Conservation (phyloP, 2,329 filamentous ascomycete species). For the Pseudogymnoascus pannorum region DNA sequence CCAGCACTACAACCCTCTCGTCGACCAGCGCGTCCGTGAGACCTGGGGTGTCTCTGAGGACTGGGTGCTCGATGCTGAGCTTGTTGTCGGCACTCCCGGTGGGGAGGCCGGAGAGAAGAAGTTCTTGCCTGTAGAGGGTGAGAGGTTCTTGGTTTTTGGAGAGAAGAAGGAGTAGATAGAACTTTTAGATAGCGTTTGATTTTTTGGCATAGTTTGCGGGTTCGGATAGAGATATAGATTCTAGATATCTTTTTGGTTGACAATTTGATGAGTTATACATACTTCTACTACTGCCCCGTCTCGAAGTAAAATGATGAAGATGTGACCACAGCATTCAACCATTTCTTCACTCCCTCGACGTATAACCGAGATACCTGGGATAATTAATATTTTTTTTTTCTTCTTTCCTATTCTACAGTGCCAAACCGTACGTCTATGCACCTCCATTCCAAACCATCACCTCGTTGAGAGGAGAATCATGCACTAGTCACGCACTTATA, state of each 20-base stretch:
- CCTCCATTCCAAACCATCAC: background rate
- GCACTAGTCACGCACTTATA: constrained; percentile 5
- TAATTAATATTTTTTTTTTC: constrained; percentile 5
- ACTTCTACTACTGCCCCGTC: background rate
- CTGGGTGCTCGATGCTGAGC: constrained; percentile 75
- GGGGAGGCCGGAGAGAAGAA: constrained; percentile 55
- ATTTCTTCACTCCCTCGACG: background rate
- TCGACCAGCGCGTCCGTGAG: constrained; percentile 61
- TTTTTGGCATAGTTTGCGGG: background rate
- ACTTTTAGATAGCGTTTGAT: background rate
- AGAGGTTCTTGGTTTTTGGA: constrained; percentile 58
- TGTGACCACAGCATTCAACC: background rate
- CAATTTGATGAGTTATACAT: background rate
- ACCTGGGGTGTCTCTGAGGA: constrained; percentile 63
- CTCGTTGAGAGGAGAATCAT: background rate
- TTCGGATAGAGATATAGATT: background rate
- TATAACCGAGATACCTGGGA: background rate
- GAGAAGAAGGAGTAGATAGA: constrained; percentile 20
- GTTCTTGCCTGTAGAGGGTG: constrained; percentile 52
- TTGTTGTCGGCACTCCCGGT: constrained; percentile 68
- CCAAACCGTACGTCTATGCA: background rate
- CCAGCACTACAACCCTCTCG: constrained; percentile 87
- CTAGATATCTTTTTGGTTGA: background rate
- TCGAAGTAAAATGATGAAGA: background rate
- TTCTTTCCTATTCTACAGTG: background rate